Evolutionary conservation across 2,329 filamentous ascomycete species (phyloP).

Genomic region (Epichloe gansuensis): DNA sequence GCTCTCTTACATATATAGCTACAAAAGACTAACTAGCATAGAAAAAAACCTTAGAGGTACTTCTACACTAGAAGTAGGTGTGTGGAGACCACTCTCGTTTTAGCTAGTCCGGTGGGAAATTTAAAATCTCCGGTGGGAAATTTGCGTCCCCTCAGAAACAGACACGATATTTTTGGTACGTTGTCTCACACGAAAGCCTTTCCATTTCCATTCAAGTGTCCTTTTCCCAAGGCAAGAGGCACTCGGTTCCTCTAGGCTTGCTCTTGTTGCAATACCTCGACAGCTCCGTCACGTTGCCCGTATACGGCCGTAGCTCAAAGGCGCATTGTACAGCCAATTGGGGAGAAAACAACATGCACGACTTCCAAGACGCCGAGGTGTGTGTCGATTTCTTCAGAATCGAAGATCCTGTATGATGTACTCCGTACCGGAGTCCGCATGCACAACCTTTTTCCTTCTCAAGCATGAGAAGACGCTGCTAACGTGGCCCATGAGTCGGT

Average conservation of each 20-base stretch:
- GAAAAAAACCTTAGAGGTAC: too few species aligned
- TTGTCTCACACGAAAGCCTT: conserved; percentile 9
- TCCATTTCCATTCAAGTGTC: neutral
- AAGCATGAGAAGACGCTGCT: neutral
- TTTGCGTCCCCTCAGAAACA: conserved; percentile 3
- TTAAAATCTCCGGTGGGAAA: too few species aligned
- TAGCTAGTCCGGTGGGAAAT: too few species aligned
- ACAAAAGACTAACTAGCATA: too few species aligned
- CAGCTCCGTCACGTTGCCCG: neutral
- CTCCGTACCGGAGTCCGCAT: neutral
- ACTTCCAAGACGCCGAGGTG: neutral
- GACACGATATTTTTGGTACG: conserved; percentile 9
- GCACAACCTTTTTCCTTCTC: neutral
- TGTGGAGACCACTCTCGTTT: too few species aligned
- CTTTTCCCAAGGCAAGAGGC: neutral
- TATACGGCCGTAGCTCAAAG: neutral
- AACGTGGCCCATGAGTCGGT: neutral
- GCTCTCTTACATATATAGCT: too few species aligned
- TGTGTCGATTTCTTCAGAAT: too few species aligned
- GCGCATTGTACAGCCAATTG: neutral
- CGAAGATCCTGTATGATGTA: neutral
- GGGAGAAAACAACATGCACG: neutral
- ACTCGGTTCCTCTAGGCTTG: too few species aligned
- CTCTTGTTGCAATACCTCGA: too few species aligned
- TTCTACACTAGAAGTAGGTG: too few species aligned